Evolutionary conservation across 345 rosid genomes (phyloP), one percentile per base, ranked within the genome.

Genomic region (Bruguiera sexangula): DNA sequence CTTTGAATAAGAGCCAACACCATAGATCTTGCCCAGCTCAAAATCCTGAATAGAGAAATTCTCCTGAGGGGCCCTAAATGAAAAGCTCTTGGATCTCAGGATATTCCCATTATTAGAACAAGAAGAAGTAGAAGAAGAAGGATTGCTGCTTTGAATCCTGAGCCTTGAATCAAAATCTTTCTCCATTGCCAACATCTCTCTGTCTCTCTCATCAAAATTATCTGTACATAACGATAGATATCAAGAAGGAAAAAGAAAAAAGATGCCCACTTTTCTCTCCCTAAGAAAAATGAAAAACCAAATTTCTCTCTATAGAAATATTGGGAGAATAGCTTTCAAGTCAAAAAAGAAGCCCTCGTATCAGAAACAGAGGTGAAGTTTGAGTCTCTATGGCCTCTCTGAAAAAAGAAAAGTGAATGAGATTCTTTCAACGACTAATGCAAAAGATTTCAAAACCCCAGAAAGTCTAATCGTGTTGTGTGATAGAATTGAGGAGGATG

Each of bases 61-160:
- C 82, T 89, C 99, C 84, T 92, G 98, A n/a, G 98, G 99, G 73
- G 98, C 99, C 80, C 92, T 92, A 72, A 96, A 96, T 0, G 97
- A 84, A 79, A 90, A 96, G 86, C 92, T 96, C 73, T 89, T 96
- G 77, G 84, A 86, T 77, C 80, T 78, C 84, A 71, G 84, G 31
- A 75, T 72, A 64, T 37, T 72, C 70, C 75, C 81, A 39, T 50
- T 68, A 34, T 53, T 11, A 48, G 67, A 60, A 52, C 55, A 34
- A 37, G 78, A 69, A 19, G 76, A 72, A 24, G 75, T 62, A 5
- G 75, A 70, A 32, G 76, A 71, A 3, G 85, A 71, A 24, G 81
- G 62, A 76, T 74, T 79, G 72, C 46, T 70, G 72, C 82, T 89
- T 67, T 90, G 86, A 81, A 92, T 81, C 76, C 67, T 81, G 69